Percentiles rank a stretch among this genome's conserved stretches.
Evolutionary conservation across 2,329 filamentous ascomycete genomes (phyloP).

Genomic region (Zymoseptoria crescenta): DNA sequence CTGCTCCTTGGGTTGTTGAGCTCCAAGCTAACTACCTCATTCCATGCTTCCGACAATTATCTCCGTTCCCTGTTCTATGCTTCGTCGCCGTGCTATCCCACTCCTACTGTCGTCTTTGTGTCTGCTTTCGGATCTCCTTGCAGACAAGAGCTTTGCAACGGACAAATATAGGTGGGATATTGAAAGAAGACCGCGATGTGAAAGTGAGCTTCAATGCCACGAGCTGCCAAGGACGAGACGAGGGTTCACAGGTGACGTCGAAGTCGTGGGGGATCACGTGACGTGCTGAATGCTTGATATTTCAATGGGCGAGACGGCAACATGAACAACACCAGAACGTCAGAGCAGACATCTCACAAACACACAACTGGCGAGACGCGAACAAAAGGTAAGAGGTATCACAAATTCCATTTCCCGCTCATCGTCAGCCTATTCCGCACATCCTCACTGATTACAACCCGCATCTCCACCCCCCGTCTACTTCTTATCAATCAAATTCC

Average conservation of each 20-base stretch:
- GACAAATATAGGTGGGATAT: neutral
- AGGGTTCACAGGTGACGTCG: neutral
- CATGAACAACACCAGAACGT: too few relatives aligned
- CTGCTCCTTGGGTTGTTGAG: neutral
- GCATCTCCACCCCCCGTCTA: conserved; percentile 1
- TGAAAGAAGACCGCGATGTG: neutral
- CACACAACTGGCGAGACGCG: too few relatives aligned
- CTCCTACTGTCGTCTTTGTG: neutral
- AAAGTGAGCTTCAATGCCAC: neutral
- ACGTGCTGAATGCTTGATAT: neutral
- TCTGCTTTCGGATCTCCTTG: neutral
- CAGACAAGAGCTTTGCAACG: neutral
- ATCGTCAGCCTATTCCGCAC: neutral
- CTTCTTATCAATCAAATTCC: conserved; percentile 17
- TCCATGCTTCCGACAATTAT: neutral
- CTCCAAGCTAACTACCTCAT: neutral
- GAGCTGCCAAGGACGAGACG: neutral
- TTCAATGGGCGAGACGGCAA: neutral
- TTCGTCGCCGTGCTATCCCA: neutral
- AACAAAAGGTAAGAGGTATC: neutral
- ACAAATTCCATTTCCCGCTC: neutral
- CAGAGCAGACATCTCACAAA: neutral
- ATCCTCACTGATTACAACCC: neutral
- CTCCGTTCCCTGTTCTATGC: neutral
- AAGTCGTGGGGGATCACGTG: neutral